Evolutionary conservation across 106 monocot species (phyloP).

Genomic region (Cymbidium sinense): DNA sequence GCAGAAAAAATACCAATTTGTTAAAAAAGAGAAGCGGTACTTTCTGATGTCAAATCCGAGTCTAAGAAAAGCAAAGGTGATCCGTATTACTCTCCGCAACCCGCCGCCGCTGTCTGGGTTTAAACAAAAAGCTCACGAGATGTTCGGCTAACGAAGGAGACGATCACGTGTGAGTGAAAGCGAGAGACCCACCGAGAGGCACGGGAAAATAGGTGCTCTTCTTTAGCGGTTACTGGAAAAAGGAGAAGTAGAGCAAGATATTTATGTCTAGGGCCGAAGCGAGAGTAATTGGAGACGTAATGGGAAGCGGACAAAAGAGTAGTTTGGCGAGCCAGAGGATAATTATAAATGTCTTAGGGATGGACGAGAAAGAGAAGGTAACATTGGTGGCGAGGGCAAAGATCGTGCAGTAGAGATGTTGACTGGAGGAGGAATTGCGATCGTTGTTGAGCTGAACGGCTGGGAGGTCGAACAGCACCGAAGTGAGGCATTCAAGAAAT

Average conservation of each 20-base stretch:
- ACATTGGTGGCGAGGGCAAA: no score
- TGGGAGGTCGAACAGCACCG: no score
- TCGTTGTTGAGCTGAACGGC: no score
- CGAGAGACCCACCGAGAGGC: background rate
- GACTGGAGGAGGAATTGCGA: no score
- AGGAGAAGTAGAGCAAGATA: background rate
- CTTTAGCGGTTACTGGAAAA: background rate
- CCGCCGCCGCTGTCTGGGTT: background rate
- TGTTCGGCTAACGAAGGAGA: background rate
- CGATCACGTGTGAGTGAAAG: background rate
- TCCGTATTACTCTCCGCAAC: background rate
- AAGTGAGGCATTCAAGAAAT: no score
- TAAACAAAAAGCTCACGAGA: background rate
- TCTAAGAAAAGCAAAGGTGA: background rate
- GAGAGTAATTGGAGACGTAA: no score
- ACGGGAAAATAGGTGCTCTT: background rate
- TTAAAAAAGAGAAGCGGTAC: background rate
- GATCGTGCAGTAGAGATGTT: no score
- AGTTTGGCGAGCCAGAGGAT: no score
- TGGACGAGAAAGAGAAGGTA: no score
- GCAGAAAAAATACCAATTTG: background rate
- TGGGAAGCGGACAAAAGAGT: no score
- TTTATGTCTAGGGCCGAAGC: no score
- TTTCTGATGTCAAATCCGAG: background rate
- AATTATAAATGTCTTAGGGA: no score